A percentile compares a stretch with the other conserved stretches of the same genome.
Conservation (phyloP, 495 filamentous ascomycete genomes). For the Tuber brumale region DNA sequence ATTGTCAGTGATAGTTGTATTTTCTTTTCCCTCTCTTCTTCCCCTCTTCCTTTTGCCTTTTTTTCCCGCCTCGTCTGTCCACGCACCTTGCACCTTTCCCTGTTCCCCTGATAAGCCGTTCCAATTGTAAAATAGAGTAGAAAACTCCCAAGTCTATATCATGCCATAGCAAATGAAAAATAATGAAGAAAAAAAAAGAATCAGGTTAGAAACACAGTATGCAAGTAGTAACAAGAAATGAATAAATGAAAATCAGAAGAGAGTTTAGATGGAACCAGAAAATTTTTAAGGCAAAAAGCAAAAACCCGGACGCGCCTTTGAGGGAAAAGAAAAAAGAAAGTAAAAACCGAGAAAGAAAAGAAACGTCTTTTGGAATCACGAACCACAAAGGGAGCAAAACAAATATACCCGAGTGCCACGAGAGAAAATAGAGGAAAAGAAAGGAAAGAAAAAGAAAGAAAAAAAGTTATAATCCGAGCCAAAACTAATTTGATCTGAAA, state of each 20-base stretch:
- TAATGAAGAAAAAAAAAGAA: conserved; percentile 7
- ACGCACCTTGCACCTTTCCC: not conserved
- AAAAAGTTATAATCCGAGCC: conserved; percentile 27
- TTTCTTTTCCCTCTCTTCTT: not conserved
- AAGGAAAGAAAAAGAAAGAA: not conserved
- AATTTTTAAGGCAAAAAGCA: conserved; percentile 26
- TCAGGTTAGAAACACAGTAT: conserved; percentile 3
- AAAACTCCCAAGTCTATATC: conserved; percentile 8
- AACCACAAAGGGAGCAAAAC: conserved; percentile 30
- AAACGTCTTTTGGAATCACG: conserved; percentile 24
- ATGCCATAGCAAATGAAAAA: conserved; percentile 1
- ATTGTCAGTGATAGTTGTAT: too few species aligned
- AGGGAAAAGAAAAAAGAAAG: conserved; percentile 19
- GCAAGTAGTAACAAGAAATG: conserved; percentile 15
- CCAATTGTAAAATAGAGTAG: not conserved
- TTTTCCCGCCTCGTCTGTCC: not conserved
- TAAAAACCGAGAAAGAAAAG: conserved; percentile 23
- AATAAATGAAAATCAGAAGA: not conserved
- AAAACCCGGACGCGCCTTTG: conserved; percentile 29
- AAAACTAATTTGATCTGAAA: conserved; percentile 33
- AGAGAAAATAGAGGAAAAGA: conserved; percentile 22
- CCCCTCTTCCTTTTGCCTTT: not conserved
- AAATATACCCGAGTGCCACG: conserved; percentile 4
- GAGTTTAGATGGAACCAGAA: conserved; percentile 5
- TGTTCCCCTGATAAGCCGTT: not conserved